Evolutionary conservation across 306 rosid species (phyloP).

Genomic region (Crotalaria pallida): DNA sequence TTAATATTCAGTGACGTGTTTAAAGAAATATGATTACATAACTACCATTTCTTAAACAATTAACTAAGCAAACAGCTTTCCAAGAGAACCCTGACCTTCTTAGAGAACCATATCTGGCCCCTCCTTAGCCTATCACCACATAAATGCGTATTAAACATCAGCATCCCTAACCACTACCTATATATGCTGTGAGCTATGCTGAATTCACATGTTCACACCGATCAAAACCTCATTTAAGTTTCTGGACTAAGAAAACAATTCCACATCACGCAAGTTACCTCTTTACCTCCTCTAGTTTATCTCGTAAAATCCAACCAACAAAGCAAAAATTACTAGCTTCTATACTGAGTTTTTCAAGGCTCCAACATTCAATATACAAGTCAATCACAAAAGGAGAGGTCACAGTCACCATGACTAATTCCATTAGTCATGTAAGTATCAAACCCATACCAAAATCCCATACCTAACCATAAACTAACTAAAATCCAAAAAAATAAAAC

Average conservation of each 20-base stretch:
- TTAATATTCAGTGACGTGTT: conserved; percentile 12
- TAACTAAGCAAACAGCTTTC: conserved; percentile 5
- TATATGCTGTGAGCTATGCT: too few relatives aligned
- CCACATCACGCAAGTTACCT: conserved; percentile 10
- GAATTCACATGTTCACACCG: neutral
- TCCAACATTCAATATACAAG: neutral
- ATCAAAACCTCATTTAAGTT: neutral
- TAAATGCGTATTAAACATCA: conserved; percentile 24
- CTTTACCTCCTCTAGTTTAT: neutral
- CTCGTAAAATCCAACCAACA: conserved; percentile 4
- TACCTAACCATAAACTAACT: conserved; percentile 22
- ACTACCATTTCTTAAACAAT: neutral
- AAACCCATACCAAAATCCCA: conserved; percentile 23
- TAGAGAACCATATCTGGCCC: conserved; percentile 21
- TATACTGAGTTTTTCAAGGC: neutral
- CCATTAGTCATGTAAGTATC: conserved; percentile 10
- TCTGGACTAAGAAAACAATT: neutral
- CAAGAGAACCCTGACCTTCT: conserved; percentile 13
- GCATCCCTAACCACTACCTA: neutral
- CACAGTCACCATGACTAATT: conserved; percentile 19
- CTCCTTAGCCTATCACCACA: conserved; percentile 15
- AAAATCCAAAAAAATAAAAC: neutral
- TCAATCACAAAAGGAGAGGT: conserved; percentile 17
- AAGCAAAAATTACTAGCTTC: neutral
- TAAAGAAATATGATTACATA: neutral